phyloP scores from a whole-genome alignment of 106 monocot genomes.

The Dendrobium catenatum region DNA sequence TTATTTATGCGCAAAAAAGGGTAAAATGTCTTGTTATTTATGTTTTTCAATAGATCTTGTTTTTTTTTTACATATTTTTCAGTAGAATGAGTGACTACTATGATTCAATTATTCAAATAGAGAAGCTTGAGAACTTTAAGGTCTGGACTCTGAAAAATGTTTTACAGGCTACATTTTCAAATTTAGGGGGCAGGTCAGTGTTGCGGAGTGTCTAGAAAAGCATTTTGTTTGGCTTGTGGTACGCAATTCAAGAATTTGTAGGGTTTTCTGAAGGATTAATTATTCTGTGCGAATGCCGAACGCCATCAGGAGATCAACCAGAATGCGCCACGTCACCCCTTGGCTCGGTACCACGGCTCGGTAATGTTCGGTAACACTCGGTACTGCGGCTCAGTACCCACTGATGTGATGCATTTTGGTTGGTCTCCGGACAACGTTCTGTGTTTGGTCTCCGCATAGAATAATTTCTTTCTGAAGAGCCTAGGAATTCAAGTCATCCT shows the following conservation, averaged over 20 bases:
- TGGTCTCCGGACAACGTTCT: no score
- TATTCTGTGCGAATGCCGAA: no score
- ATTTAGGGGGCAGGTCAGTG: no score
- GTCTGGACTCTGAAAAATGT: no score
- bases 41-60: background rate
- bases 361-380: no score
- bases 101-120: background rate
- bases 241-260: background rate
- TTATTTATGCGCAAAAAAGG: background rate
- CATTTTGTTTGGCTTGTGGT: background rate
- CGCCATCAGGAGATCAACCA: no score
- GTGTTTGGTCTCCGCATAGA: background rate
- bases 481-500: background rate
- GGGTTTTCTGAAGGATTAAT: background rate
- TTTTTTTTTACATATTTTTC: background rate
- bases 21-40: background rate
- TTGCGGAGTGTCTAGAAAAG: background rate
- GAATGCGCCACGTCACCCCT: no score
- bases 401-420: no score
- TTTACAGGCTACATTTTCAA: no score
- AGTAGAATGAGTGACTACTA: background rate
- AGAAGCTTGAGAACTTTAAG: background rate
- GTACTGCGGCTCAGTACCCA: no score
- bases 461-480: background rate
- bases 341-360: no score